Percentiles rank a stretch among this genome's conserved stretches.
phyloP scores from a whole-genome alignment of 768 basidiomycete genomes.

The Xerocomellus chrysenteron region DNA sequence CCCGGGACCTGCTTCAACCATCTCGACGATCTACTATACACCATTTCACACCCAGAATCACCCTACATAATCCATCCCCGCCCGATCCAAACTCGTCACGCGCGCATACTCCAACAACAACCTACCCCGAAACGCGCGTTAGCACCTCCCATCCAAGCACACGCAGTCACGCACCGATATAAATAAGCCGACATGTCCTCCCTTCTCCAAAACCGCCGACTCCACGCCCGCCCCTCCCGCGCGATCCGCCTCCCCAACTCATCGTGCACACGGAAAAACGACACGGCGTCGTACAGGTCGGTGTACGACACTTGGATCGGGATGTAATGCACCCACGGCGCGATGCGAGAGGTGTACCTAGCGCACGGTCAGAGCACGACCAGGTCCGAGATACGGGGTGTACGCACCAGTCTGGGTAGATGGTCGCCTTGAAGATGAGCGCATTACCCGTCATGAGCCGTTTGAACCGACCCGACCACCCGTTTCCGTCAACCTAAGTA shows the following conservation, averaged over 20 bases:
- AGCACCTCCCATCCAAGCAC: not conserved
- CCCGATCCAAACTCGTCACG: conserved; percentile 47
- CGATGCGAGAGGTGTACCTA: conserved; percentile 57
- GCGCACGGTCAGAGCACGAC: not conserved
- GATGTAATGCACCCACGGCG: conserved; percentile 74
- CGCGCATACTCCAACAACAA: conserved; percentile 56
- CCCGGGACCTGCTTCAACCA: too few species aligned
- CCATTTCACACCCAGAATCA: not conserved
- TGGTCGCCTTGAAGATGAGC: conserved; percentile 65
- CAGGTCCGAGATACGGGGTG: not conserved
- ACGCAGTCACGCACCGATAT: conserved; percentile 43
- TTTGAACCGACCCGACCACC: conserved; percentile 72
- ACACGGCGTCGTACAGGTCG: conserved; percentile 67
- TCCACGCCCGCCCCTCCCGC: conserved; percentile 55
- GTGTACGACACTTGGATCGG: conserved; percentile 64
- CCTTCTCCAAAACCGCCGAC: conserved; percentile 52
- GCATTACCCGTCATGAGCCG: conserved; percentile 61
- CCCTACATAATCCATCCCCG: conserved; percentile 38
- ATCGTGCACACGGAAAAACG: conserved; percentile 75
- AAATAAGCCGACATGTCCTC: conserved; percentile 61
- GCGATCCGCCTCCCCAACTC: conserved; percentile 58
- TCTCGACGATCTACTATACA: too few species aligned
- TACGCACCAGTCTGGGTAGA: conserved; percentile 70
- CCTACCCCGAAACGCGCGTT: conserved; percentile 23
- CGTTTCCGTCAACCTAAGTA: conserved; percentile 57